A percentile compares a stretch with the other conserved stretches of the same genome.
Conservation (phyloP, 1,284 basidiomycete species). For the Tilletiaria anomala region DNA sequence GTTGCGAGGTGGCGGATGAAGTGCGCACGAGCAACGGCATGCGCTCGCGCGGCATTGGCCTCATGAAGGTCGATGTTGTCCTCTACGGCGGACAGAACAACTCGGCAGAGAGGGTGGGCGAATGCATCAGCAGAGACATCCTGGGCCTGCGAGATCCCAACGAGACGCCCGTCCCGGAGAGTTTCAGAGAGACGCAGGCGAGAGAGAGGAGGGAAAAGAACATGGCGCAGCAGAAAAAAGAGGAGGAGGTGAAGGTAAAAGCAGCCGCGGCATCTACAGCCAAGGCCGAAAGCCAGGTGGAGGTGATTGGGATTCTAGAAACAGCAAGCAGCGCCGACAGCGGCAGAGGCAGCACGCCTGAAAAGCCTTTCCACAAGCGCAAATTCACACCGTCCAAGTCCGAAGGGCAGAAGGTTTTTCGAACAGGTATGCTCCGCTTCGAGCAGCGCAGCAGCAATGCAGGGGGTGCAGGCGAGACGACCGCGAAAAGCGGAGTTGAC, state of each 20-base stretch:
- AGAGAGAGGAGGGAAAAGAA: conserved; percentile 14
- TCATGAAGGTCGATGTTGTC: conserved; percentile 70
- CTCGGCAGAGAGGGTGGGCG: conserved; percentile 56
- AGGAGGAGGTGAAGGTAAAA: neutral
- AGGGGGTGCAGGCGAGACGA: too few species aligned
- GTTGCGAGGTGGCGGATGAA: conserved; percentile 56
- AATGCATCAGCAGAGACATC: conserved; percentile 35
- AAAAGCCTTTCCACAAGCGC: neutral
- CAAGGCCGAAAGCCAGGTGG: conserved; percentile 8
- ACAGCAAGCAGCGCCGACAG: conserved; percentile 9
- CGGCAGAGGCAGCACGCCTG: neutral
- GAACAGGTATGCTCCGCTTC: too few species aligned
- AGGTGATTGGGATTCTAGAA: too few species aligned
- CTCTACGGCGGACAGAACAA: conserved; percentile 85
- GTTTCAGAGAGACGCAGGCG: conserved; percentile 15
- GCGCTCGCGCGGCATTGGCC: conserved; percentile 64
- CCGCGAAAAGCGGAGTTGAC: too few species aligned
- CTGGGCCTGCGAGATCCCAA: conserved; percentile 32
- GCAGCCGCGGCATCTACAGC: neutral
- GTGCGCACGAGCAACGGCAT: conserved; percentile 62
- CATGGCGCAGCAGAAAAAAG: conserved; percentile 1
- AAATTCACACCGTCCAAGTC: neutral
- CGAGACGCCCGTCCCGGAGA: conserved; percentile 33
- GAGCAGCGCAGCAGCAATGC: too few species aligned
- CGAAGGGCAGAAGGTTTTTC: conserved; percentile 9